Conservation (phyloP, 2,329 filamentous ascomycete species). For the Penicillium sp. region DNA sequence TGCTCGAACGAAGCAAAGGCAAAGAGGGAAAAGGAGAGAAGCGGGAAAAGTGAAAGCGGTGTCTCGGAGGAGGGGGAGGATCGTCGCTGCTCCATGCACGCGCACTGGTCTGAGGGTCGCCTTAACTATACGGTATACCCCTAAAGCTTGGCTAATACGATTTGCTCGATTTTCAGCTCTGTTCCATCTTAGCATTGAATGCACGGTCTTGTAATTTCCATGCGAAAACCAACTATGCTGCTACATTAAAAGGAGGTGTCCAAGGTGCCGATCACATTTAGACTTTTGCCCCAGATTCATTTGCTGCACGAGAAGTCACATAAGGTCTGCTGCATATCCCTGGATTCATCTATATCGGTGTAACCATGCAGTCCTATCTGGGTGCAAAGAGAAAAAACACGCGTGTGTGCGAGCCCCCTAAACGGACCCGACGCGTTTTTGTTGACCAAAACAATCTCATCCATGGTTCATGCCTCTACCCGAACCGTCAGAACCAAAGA, state of each 20-base stretch:
- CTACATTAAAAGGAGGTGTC: background rate
- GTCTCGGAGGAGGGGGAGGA: constrained; percentile 20
- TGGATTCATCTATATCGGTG: background rate
- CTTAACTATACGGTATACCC: background rate
- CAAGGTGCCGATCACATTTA: background rate
- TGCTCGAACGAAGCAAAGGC: constrained; percentile 1
- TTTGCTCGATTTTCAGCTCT: background rate
- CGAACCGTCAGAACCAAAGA: constrained; percentile 7
- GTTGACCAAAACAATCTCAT: constrained; percentile 21
- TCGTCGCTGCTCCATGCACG: constrained; percentile 18
- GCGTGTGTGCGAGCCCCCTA: background rate
- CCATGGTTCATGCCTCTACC: constrained; percentile 24
- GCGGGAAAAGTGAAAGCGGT: constrained; percentile 26
- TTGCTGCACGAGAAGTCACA: background rate
- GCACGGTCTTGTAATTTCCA: background rate
- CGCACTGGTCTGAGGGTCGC: background rate
- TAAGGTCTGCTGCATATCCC: background rate
- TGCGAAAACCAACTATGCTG: background rate
- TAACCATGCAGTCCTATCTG: background rate
- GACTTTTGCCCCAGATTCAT: background rate
- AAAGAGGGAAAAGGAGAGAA: constrained; percentile 20
- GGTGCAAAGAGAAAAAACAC: background rate
- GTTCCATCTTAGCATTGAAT: background rate
- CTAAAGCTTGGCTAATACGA: no score
- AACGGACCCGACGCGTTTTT: background rate